Percentiles rank a stretch among this genome's conserved stretches.
phyloP scores from a whole-genome alignment of 345 rosid species.

The Kandelia obovata region DNA sequence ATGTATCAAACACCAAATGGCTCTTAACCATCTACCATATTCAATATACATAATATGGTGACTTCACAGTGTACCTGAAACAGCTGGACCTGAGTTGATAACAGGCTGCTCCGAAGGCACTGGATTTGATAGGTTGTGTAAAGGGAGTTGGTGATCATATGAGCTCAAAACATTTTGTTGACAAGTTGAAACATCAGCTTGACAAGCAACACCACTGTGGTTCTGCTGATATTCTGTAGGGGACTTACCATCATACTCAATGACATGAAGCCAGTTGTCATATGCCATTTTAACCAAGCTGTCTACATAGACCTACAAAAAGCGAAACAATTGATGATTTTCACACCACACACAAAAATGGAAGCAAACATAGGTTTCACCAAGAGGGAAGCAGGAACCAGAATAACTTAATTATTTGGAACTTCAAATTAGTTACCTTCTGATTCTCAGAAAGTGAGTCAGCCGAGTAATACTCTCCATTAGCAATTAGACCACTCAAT shows the following conservation, averaged over 20 bases:
- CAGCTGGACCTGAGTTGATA: conserved; percentile 42
- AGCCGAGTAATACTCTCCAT: conserved; percentile 59
- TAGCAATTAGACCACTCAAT: conserved; percentile 69
- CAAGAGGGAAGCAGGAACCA: not conserved
- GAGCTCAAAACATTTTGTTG: conserved; percentile 25
- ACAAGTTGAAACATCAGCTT: conserved; percentile 12
- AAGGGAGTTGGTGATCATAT: conserved; percentile 35
- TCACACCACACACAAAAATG: not conserved
- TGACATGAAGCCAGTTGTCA: conserved; percentile 28
- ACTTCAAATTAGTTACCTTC: conserved; percentile 50
- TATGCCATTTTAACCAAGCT: conserved; percentile 29
- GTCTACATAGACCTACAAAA: conserved; percentile 23
- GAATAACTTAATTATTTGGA: not conserved
- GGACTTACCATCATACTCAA: conserved; percentile 31
- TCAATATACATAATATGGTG: not conserved
- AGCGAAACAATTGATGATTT: not conserved
- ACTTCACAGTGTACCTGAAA: conserved; percentile 47
- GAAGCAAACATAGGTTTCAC: not conserved
- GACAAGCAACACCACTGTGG: conserved; percentile 6
- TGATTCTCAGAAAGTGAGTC: conserved; percentile 78
- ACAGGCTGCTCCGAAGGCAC: conserved; percentile 51
- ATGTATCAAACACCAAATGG: not conserved
- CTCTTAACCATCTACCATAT: not conserved
- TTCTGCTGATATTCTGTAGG: conserved; percentile 21
- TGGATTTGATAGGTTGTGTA: conserved; percentile 43